phyloP scores from a whole-genome alignment of 192 early-diverging fungal genomes.

The Rhizophagus clarus region DNA sequence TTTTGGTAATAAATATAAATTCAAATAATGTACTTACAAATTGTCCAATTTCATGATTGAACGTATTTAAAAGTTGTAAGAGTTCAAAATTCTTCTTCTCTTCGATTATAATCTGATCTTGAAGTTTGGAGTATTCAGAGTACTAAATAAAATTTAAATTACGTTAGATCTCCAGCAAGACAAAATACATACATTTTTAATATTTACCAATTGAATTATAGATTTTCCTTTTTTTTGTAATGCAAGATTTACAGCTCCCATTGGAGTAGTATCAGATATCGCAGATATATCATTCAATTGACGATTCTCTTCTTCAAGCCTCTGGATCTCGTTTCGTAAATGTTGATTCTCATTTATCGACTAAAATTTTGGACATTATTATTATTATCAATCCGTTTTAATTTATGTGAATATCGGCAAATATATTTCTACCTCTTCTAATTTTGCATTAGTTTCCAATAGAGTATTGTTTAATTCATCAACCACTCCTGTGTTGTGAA shows the following conservation, averaged over 20 bases:
- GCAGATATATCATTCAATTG: not conserved
- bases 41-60: not conserved
- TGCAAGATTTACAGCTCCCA: not conserved
- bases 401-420: not conserved
- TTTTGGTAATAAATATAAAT: not conserved
- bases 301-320: slow-evolving; percentile 1
- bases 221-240: slow-evolving; percentile 11
- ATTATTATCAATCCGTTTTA: not conserved
- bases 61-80: not conserved
- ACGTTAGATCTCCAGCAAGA: not conserved
- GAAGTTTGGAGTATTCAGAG: slow-evolving; percentile 5
- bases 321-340: not conserved
- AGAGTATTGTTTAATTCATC: not conserved
- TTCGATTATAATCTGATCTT: not conserved
- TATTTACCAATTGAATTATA: slow-evolving; percentile 16
- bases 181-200: not conserved
- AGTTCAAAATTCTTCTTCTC: not conserved
- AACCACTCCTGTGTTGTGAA: not conserved
- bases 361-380: not conserved
- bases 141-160: not conserved
- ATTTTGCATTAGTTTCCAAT: not conserved
- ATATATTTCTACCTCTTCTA: not conserved
- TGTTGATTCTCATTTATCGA: not conserved
- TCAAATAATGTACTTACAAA: not conserved
- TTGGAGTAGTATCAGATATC: not conserved